These are phyloP conservation scores for Pyronema omphalodes DNA, from an alignment of 495 filamentous ascomycete species.

Conservation along the genomic window DNA sequence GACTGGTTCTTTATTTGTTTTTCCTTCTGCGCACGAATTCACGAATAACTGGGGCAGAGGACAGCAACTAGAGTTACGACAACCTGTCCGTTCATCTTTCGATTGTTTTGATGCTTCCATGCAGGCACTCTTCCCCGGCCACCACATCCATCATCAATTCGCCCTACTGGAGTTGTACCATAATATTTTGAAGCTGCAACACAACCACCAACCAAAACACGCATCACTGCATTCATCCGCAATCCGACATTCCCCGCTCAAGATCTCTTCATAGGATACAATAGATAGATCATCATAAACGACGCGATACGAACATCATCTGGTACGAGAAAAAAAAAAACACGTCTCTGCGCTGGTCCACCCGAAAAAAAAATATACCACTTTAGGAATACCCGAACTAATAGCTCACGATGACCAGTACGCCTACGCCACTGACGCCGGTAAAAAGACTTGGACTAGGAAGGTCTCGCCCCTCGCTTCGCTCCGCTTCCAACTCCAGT, in stretches of 20 bases:
- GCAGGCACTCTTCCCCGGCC: background rate
- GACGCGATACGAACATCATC: background rate
- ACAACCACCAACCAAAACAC: background rate
- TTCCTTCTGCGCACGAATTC: too few species aligned
- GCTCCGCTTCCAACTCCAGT: background rate
- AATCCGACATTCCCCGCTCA: background rate
- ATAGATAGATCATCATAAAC: background rate
- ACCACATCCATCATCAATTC: background rate
- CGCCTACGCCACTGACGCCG: slow-evolving; percentile 1
- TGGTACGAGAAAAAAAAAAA: background rate
- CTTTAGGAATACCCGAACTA: background rate
- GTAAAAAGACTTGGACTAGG: slow-evolving; percentile 3
- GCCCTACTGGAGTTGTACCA: background rate
- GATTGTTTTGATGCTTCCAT: background rate
- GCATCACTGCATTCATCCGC: background rate
- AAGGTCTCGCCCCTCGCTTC: slow-evolving; percentile 1
- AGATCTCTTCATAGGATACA: background rate
- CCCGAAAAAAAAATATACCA: background rate
- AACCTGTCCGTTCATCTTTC: too few species aligned
- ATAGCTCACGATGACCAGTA: background rate
- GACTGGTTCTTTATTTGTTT: too few species aligned
- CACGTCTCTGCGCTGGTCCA: background rate
- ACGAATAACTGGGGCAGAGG: too few species aligned
- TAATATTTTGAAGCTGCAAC: background rate
- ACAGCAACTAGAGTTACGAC: too few species aligned